A percentile compares a stretch with the other conserved stretches of the same genome.
Conservation (phyloP, 306 rosid species). For the Ochetophila trinervis region DNA sequence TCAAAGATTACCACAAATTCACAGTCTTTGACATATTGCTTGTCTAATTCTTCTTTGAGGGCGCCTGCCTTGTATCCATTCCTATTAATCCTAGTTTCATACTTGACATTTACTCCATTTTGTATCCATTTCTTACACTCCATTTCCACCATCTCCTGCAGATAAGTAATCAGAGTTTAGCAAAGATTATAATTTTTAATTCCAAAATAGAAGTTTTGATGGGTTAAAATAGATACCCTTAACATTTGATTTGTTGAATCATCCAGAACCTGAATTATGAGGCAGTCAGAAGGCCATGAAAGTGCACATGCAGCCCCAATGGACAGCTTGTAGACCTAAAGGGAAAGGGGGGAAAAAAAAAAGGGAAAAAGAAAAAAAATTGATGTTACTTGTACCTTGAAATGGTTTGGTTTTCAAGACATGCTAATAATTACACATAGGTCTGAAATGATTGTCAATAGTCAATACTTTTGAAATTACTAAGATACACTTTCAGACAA, state of each 20-base stretch:
- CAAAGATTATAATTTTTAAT: background rate
- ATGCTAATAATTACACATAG: conserved; percentile 6
- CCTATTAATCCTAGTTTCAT: conserved; percentile 46
- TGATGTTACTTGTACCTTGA: background rate
- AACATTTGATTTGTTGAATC: conserved; percentile 55
- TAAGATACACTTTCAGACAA: conserved; percentile 8
- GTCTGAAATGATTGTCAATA: background rate
- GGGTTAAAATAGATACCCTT: conserved; percentile 32
- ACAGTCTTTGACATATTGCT: conserved; percentile 44
- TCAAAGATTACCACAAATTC: conserved; percentile 54
- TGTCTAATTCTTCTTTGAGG: conserved; percentile 50
- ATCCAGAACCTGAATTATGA: conserved; percentile 55
- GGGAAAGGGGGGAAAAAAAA: conserved; percentile 4
- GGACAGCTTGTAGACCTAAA: conserved; percentile 61
- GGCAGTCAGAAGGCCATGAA: conserved; percentile 54
- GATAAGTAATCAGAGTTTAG: background rate
- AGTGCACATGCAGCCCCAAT: conserved; percentile 53
- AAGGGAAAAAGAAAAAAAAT: no score
- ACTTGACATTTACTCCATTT: conserved; percentile 53
- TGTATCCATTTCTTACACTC: conserved; percentile 44
- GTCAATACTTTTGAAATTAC: background rate
- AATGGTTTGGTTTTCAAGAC: conserved; percentile 18
- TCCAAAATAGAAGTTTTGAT: background rate
- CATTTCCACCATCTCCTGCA: conserved; percentile 48
- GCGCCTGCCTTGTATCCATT: conserved; percentile 67